These are phyloP conservation scores for Thraustochytrium striatum DNA, from an alignment of 352 stramenopile genomes.

Conservation along the genomic window DNA sequence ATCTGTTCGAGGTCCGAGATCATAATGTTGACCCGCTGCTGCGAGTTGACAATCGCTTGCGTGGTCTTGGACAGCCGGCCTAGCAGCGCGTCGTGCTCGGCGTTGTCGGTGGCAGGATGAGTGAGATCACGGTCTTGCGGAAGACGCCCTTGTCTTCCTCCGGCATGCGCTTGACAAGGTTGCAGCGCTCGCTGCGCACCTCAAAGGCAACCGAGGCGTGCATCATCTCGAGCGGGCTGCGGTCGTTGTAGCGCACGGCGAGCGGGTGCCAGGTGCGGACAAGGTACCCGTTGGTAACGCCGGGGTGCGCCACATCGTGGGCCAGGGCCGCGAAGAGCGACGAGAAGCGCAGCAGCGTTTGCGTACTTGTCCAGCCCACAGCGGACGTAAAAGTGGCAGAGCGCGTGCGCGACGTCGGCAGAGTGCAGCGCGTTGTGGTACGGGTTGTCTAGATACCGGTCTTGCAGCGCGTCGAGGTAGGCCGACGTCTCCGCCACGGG, in stretches of 20 bases:
- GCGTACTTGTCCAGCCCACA: conserved; percentile 56
- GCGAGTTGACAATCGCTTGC: conserved; percentile 27
- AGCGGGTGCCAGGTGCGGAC: conserved; percentile 71
- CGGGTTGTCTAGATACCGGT: conserved; percentile 46
- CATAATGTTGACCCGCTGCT: background rate
- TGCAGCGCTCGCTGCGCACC: conserved; percentile 61
- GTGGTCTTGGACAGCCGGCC: conserved; percentile 63
- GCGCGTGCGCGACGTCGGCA: conserved; percentile 65
- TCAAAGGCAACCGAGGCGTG: conserved; percentile 56
- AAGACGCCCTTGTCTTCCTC: conserved; percentile 61
- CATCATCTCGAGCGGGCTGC: conserved; percentile 80
- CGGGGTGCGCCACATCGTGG: conserved; percentile 86
- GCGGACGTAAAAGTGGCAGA: conserved; percentile 59
- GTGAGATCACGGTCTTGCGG: conserved; percentile 68
- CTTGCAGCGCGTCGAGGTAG: conserved; percentile 28
- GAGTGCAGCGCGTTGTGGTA: conserved; percentile 70
- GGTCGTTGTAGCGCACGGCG: conserved; percentile 85
- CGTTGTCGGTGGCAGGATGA: conserved; percentile 77
- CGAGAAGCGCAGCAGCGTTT: conserved; percentile 53
- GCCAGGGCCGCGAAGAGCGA: conserved; percentile 77
- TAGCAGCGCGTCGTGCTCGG: conserved; percentile 68
- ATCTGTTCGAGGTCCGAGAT: conserved; percentile 30
- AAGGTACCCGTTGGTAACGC: conserved; percentile 83
- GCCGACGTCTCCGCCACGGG: background rate
- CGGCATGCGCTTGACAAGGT: conserved; percentile 66